A percentile compares a stretch with the other conserved stretches of the same genome.
Evolutionary conservation across 2,329 filamentous ascomycete genomes (phyloP).

Genomic region (Elsinoe batatas): DNA sequence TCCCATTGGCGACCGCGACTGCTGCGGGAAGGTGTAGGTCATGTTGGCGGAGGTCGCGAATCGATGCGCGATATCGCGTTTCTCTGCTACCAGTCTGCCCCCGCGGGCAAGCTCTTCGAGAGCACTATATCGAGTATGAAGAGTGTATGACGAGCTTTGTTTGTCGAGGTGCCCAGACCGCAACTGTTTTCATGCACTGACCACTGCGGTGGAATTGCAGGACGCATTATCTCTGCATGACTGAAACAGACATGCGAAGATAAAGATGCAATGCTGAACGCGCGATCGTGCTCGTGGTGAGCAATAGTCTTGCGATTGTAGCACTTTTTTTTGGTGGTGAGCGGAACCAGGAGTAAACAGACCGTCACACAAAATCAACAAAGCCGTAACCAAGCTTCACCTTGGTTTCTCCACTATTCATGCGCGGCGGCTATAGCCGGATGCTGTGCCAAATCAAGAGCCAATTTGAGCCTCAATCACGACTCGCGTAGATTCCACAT

Average conservation of each 20-base stretch:
- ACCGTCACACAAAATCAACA: neutral
- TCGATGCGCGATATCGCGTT: neutral
- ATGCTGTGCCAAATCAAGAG: neutral
- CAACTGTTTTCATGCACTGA: constrained; percentile 11
- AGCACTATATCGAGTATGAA: neutral
- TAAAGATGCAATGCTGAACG: neutral
- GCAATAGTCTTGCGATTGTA: neutral
- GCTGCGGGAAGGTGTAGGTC: constrained; percentile 12
- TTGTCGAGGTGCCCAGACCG: constrained; percentile 2
- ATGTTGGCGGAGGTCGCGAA: neutral
- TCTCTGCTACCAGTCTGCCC: neutral
- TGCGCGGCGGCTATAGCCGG: neutral
- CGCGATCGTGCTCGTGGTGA: neutral
- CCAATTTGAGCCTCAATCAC: neutral
- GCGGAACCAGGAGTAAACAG: neutral
- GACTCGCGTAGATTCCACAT: neutral
- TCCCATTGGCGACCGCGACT: constrained; percentile 11
- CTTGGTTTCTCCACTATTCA: neutral
- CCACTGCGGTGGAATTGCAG: constrained; percentile 6
- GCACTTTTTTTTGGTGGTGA: constrained; percentile 3
- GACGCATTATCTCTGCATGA: constrained; percentile 6
- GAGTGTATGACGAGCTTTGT: constrained; percentile 6
- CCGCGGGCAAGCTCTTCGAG: neutral
- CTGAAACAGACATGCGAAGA: neutral
- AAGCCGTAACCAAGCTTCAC: constrained; percentile 3